A percentile compares a stretch with the other conserved stretches of the same genome.
These are phyloP conservation scores for Psilocybe subaeruginosa DNA, from an alignment of 768 basidiomycete species.

Conservation along the genomic window DNA sequence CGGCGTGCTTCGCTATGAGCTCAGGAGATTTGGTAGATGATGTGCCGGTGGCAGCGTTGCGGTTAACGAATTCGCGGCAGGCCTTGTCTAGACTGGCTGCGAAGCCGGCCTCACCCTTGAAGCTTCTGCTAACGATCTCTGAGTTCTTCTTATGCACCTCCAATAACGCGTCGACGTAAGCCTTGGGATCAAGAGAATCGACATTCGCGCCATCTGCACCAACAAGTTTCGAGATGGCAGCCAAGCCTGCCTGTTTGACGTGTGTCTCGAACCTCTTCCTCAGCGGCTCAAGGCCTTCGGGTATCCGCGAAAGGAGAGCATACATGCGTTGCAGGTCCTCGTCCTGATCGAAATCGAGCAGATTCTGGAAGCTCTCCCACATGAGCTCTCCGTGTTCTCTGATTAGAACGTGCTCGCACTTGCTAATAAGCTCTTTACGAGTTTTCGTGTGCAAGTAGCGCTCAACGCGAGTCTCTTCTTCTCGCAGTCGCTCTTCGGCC, in stretches of 20 bases:
- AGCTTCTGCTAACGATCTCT: constrained; percentile 89
- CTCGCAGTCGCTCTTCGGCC: constrained; percentile 90
- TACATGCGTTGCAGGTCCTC: constrained; percentile 99
- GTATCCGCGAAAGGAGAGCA: constrained; percentile 89
- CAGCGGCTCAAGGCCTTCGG: constrained; percentile 90
- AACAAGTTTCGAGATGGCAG: constrained; percentile 80
- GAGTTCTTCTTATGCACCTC: constrained; percentile 95
- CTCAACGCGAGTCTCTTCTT: constrained; percentile 97
- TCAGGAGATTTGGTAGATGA: constrained; percentile 94
- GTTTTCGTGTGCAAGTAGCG: constrained; percentile 92
- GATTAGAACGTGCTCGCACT: constrained; percentile 94
- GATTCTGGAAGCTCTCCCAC: constrained; percentile 94
- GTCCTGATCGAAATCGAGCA: constrained; percentile 94
- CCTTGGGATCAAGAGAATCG: constrained; percentile 89
- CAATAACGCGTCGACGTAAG: constrained; percentile 92
- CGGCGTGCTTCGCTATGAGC: constrained; percentile 92
- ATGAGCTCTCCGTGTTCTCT: constrained; percentile 87
- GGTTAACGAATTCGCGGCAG: constrained; percentile 95
- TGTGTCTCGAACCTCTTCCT: constrained; percentile 95
- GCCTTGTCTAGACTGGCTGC: constrained; percentile 96
- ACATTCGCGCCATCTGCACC: constrained; percentile 62
- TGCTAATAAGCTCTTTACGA: constrained; percentile 80
- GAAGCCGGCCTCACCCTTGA: constrained; percentile 95
- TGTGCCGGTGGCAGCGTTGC: constrained; percentile 87
- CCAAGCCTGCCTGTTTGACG: constrained; percentile 89